Percentiles rank a stretch among this genome's conserved stretches.
These are phyloP conservation scores for Gossypium gossypioides DNA, from an alignment of 441 rosid genomes.

Conservation along the genomic window DNA sequence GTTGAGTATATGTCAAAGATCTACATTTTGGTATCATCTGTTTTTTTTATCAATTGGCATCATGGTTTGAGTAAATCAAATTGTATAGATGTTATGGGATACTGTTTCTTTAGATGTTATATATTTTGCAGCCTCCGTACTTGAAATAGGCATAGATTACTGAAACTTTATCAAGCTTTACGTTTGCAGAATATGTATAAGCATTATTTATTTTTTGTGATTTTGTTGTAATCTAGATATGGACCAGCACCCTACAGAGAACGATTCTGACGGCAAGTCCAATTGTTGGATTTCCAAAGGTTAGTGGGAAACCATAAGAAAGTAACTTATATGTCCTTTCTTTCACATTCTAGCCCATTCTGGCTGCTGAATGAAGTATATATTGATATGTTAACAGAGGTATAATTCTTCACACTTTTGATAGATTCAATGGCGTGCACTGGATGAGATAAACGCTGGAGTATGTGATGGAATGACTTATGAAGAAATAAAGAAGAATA, in stretches of 20 bases:
- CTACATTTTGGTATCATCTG: neutral
- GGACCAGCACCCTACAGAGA: constrained; percentile 98
- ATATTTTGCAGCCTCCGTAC: neutral
- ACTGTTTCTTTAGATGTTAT: neutral
- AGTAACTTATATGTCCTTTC: neutral
- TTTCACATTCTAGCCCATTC: neutral
- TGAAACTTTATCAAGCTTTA: neutral
- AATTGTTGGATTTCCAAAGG: constrained; percentile 94
- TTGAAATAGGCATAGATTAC: neutral
- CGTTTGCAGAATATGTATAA: neutral
- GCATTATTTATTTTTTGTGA: neutral
- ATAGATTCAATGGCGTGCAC: constrained; percentile 98
- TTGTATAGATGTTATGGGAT: neutral
- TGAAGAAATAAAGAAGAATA: constrained; percentile 84
- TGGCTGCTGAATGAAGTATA: neutral
- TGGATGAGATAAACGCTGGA: constrained; percentile 97
- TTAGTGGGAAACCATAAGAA: constrained; percentile 22
- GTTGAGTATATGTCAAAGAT: neutral
- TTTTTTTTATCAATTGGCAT: neutral
- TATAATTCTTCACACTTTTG: constrained; percentile 7
- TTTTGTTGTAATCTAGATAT: constrained; percentile 44
- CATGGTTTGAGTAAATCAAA: neutral
- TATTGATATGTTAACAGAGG: neutral
- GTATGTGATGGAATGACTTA: constrained; percentile 99
- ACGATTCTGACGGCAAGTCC: constrained; percentile 81